These are phyloP conservation scores for Garcia nutans DNA, from an alignment of 345 rosid genomes.

Conservation along the genomic window DNA sequence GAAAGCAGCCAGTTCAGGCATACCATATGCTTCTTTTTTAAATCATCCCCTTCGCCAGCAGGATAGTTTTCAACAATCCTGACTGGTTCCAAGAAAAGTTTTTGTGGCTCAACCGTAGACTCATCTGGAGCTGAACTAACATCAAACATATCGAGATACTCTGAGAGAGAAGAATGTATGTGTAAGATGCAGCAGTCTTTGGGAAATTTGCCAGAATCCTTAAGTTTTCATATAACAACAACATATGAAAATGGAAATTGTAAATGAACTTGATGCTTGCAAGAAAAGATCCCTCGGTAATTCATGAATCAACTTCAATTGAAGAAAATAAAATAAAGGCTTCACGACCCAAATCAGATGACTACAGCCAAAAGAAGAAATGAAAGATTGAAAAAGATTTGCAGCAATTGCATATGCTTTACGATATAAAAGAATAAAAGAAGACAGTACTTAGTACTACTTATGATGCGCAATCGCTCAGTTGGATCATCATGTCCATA, in stretches of 20 bases:
- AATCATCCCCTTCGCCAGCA: conserved; percentile 74
- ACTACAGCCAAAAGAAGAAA: too few species aligned
- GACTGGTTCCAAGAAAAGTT: conserved; percentile 65
- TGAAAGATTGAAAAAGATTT: too few species aligned
- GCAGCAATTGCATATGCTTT: too few species aligned
- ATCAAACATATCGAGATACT: conserved; percentile 76
- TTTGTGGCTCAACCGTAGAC: conserved; percentile 58
- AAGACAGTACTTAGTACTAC: conserved; percentile 50
- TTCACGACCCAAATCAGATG: too few species aligned
- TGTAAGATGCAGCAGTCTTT: conserved; percentile 7
- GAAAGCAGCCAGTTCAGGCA: conserved; percentile 91
- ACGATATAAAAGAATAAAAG: too few species aligned
- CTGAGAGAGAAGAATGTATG: conserved; percentile 32
- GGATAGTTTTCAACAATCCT: conserved; percentile 86
- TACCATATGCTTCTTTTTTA: conserved; percentile 88
- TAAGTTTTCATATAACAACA: not conserved
- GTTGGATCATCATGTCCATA: conserved; percentile 90
- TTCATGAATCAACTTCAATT: not conserved
- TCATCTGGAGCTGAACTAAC: conserved; percentile 65
- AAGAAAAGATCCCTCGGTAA: not conserved
- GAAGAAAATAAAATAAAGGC: not conserved
- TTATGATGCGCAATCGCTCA: conserved; percentile 76
- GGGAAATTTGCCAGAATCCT: not conserved
- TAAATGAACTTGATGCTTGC: not conserved
- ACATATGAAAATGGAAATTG: not conserved